Conservation (phyloP, 108 stramenopile genomes). For the Nannochloropsis gaditana region DNA sequence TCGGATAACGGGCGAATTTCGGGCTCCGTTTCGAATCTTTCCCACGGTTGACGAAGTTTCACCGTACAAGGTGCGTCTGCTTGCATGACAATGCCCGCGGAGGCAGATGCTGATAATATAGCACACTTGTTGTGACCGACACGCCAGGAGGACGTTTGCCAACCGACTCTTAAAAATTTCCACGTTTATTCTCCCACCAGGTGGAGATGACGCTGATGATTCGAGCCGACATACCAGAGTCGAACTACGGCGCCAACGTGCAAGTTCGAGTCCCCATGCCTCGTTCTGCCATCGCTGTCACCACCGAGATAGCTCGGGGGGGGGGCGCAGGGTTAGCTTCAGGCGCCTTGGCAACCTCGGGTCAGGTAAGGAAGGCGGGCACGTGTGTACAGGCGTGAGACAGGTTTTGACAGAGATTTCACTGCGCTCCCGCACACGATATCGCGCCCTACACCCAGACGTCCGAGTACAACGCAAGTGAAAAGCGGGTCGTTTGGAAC, state of each 20-base stretch:
- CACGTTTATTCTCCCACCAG: not conserved
- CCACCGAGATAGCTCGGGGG: constrained; percentile 36
- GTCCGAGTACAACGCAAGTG: constrained; percentile 70
- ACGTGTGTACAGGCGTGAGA: constrained; percentile 22
- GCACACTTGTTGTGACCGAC: too few relatives aligned
- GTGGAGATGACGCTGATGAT: constrained; percentile 54
- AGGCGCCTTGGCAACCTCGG: not conserved
- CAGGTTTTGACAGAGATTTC: not conserved
- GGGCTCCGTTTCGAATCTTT: constrained; percentile 92
- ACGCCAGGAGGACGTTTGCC: too few relatives aligned
- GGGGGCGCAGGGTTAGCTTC: constrained; percentile 8
- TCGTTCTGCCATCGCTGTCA: constrained; percentile 58
- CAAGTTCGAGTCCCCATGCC: constrained; percentile 79
- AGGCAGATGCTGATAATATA: too few relatives aligned
- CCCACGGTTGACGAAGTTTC: constrained; percentile 85
- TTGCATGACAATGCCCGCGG: too few relatives aligned
- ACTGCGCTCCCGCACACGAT: not conserved
- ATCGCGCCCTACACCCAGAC: constrained; percentile 26
- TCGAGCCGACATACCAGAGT: constrained; percentile 89
- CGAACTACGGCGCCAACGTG: constrained; percentile 94
- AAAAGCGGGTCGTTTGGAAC: constrained; percentile 82
- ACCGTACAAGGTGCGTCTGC: constrained; percentile 64
- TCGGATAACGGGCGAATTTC: constrained; percentile 90
- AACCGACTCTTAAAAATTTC: too few relatives aligned
- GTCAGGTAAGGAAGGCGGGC: not conserved